Conservation (phyloP, 176 grass and related monocot genomes). For the Rhynchospora pubera region DNA sequence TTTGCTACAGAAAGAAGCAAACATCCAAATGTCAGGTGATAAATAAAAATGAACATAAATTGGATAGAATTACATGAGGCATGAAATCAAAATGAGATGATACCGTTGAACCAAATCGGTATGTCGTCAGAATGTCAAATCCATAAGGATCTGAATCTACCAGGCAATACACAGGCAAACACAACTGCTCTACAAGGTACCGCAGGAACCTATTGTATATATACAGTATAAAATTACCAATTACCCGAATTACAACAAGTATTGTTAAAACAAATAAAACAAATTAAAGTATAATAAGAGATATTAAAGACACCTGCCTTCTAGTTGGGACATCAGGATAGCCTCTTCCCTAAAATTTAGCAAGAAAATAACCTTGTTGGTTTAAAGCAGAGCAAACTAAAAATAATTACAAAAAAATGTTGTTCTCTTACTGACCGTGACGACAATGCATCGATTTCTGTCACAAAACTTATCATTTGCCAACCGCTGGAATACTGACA, state of each 20-base stretch:
- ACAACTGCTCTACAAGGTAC: constrained; percentile 65
- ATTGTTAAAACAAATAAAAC: not conserved
- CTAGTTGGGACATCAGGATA: constrained; percentile 99
- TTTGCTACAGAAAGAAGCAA: constrained; percentile 40
- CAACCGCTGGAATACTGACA: constrained; percentile 83
- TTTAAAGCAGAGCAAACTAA: constrained; percentile 8
- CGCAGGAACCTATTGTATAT: constrained; percentile 58
- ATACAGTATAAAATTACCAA: not conserved
- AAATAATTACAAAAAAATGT: not conserved
- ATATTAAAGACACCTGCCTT: constrained; percentile 52
- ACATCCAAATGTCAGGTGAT: not conserved
- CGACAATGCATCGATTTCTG: constrained; percentile 75
- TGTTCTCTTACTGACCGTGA: constrained; percentile 49
- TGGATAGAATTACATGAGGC: not conserved
- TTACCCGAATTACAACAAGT: not conserved
- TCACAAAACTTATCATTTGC: constrained; percentile 86
- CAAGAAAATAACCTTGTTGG: not conserved
- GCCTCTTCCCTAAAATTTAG: constrained; percentile 71
- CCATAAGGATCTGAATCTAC: constrained; percentile 96
- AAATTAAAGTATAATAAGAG: constrained; percentile 3
- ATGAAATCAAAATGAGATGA: not conserved
- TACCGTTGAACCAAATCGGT: constrained; percentile 97
- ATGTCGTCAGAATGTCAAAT: constrained; percentile 81
- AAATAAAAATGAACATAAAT: not conserved
- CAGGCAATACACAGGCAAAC: constrained; percentile 76